These are phyloP conservation scores for Lentinula aciculospora DNA, from an alignment of 768 basidiomycete species.

Conservation along the genomic window DNA sequence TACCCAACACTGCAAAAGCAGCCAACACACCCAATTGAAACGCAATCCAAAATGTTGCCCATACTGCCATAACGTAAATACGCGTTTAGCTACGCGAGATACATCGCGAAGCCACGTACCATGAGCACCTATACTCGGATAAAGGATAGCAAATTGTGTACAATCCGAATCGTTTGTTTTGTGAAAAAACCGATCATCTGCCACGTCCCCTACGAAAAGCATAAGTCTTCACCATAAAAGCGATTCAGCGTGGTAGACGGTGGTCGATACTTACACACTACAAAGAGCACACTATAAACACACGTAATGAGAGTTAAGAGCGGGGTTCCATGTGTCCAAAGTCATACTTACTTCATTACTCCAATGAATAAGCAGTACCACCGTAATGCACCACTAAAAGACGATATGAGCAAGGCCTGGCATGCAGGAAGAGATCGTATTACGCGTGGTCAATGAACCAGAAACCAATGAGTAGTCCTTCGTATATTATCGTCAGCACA, in stretches of 20 bases:
- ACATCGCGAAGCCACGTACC: slow-evolving; percentile 32
- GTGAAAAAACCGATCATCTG: slow-evolving; percentile 92
- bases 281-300: slow-evolving; percentile 65
- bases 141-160: slow-evolving; percentile 80
- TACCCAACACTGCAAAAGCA: slow-evolving; percentile 76
- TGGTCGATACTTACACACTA: slow-evolving; percentile 60
- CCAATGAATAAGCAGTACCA: slow-evolving; percentile 84
- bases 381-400: slow-evolving; percentile 63
- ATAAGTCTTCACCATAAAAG: background rate
- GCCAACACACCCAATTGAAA: slow-evolving; percentile 73
- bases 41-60: slow-evolving; percentile 82
- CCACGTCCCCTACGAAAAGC: slow-evolving; percentile 70
- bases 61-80: slow-evolving; percentile 41
- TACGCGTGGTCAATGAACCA: slow-evolving; percentile 95
- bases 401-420: background rate
- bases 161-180: slow-evolving; percentile 93
- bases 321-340: slow-evolving; percentile 7
- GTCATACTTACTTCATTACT: slow-evolving; percentile 67
- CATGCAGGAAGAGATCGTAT: slow-evolving; percentile 21
- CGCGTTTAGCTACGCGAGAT: background rate
- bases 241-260: background rate
- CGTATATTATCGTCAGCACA: slow-evolving; percentile 72
- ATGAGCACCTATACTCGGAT: slow-evolving; percentile 65
- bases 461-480: slow-evolving; percentile 83
- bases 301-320: slow-evolving; percentile 4